Percentiles rank a stretch among this genome's conserved stretches.
Evolutionary conservation across 1,139 yeast species (phyloP).

Genomic region (Trichomonascaceae sp.): DNA sequence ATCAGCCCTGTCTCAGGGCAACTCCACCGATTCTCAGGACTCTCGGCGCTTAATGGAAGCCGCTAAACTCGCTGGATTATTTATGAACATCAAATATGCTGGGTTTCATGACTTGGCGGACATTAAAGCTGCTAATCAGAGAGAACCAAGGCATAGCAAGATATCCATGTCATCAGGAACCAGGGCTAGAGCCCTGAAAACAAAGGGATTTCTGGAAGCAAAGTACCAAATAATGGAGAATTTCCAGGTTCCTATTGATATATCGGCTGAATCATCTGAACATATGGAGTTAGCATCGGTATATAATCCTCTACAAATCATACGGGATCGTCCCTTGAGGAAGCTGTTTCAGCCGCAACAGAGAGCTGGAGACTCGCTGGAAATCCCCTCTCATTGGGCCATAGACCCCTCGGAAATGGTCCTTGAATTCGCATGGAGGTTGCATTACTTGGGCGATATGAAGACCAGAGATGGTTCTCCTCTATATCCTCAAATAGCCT

Average conservation of each 20-base stretch:
- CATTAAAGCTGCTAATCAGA: neutral
- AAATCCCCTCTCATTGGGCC: conserved; percentile 49
- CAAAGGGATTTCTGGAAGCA: conserved; percentile 45
- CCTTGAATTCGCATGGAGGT: conserved; percentile 62
- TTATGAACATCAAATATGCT: conserved; percentile 22
- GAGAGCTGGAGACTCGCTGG: conserved; percentile 42
- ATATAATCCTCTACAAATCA: conserved; percentile 75
- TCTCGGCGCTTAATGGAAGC: conserved; percentile 17
- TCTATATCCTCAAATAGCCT: conserved; percentile 46
- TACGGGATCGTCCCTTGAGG: conserved; percentile 53
- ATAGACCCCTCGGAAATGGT: conserved; percentile 58
- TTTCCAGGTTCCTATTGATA: conserved; percentile 21
- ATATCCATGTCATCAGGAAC: conserved; percentile 30
- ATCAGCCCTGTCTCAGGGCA: neutral
- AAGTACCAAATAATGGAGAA: conserved; percentile 47
- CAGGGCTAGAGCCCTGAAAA: conserved; percentile 47
- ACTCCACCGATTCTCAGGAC: neutral
- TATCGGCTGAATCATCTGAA: neutral
- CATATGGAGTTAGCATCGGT: conserved; percentile 29
- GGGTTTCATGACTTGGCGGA: conserved; percentile 6
- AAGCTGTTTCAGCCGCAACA: conserved; percentile 41
- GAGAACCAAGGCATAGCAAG: neutral
- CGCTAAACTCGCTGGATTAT: conserved; percentile 20
- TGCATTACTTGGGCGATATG: conserved; percentile 58
- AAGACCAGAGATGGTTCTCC: conserved; percentile 47